These are phyloP conservation scores for Protoeuglena noctilucae DNA, from an alignment of 139 green algal genomes.

Conservation along the genomic window DNA sequence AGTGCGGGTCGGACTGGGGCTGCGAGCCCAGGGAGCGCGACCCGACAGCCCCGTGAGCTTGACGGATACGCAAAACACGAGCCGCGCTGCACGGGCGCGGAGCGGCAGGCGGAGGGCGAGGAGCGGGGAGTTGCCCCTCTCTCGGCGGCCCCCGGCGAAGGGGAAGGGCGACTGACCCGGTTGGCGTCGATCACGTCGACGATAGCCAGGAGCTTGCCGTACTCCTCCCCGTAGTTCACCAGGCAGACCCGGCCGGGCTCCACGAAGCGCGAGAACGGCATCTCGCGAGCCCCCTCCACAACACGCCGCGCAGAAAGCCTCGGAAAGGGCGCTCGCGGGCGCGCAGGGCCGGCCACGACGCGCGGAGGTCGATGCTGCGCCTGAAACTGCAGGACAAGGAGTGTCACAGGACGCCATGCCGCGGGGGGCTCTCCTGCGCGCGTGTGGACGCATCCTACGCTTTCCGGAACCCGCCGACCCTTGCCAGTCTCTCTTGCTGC, in stretches of 20 bases:
- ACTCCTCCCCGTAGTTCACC: conserved; percentile 70
- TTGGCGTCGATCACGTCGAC: conserved; percentile 84
- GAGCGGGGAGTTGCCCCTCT: background rate
- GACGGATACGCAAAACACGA: conserved; percentile 13
- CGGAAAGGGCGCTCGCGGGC: too few species aligned
- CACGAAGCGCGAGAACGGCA: conserved; percentile 79
- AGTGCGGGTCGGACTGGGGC: conserved; percentile 7
- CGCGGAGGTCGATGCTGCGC: too few species aligned
- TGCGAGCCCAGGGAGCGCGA: conserved; percentile 14
- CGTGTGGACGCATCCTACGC: too few species aligned
- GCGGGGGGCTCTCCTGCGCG: too few species aligned
- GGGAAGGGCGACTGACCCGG: conserved; percentile 41
- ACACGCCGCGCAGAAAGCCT: too few species aligned
- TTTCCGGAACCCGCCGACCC: too few species aligned
- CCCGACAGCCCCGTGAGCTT: too few species aligned
- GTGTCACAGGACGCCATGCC: too few species aligned
- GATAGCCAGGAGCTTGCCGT: conserved; percentile 71
- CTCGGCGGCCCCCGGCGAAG: background rate
- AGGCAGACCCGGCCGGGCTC: conserved; percentile 91
- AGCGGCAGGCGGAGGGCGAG: background rate
- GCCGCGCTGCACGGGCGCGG: background rate
- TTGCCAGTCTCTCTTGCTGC: too few species aligned
- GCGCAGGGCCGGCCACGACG: too few species aligned
- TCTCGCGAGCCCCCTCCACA: too few species aligned
- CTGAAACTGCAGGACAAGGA: too few species aligned